Evolutionary conservation across 2,329 filamentous ascomycete species (phyloP), one percentile per base, ranked within the genome.

Genomic region (Aspergillus awamori): DNA sequence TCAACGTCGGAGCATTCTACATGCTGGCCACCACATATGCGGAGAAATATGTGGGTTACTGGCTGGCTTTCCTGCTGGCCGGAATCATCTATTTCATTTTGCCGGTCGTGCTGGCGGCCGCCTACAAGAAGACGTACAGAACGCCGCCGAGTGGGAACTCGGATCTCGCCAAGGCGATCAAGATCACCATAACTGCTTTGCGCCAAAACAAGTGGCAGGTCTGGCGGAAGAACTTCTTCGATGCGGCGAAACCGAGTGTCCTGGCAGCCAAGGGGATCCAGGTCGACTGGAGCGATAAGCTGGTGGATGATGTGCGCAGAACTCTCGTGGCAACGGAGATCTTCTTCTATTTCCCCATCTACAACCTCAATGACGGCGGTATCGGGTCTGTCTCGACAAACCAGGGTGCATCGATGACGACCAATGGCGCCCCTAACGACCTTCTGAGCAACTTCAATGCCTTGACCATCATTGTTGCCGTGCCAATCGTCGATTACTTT

Each of bases 361-460:
- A 71, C 59, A 68, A 73, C 55, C 39, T 79, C 30, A 79, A 79
- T 48, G 72, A 77, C 60, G 72, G 75, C n/a, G 84, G 84, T 66
- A 79, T 86, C 28, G 84, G 84, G 15, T 76, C 76, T 4, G 76
- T 84, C 0, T 77, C 80, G 17, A 81, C 72, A 49, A 83, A 80
- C 71, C 71, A 83, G 69, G 79, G 75, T 10, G 82, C 81, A 11
- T 80, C 81, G 65, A 72, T 84, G 72, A 73, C 71, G 5, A 84
- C 81, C 8, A 77, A 82, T 56, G 82, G 81, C 28, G 80, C 80
- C 1, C 82, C 82, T 47, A 84, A 83, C 65, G 82, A 84, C 57
- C 71, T 84, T 8, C 75, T 84, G 39, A 72, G 63, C 66, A 83
- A 83, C 72, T 82, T 83, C 71, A 83, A 83, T 71, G 74, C 81